phyloP scores from a whole-genome alignment of 2,329 filamentous ascomycete genomes.

The Pyricularia sp. region DNA sequence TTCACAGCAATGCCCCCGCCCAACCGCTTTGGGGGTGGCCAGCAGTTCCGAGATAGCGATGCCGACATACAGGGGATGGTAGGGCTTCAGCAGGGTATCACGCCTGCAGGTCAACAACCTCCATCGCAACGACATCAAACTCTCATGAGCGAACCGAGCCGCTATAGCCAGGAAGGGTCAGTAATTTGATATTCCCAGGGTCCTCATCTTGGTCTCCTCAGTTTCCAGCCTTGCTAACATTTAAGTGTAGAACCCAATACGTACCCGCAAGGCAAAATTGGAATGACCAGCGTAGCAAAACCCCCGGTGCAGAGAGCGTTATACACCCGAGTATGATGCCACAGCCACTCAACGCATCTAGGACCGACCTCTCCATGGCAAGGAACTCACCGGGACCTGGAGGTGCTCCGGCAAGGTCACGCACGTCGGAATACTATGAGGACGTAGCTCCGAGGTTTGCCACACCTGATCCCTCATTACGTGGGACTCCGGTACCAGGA shows the following conservation, averaged over 20 bases:
- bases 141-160: slow-evolving; percentile 57
- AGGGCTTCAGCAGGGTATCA: slow-evolving; percentile 52
- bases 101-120: slow-evolving; percentile 13
- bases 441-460: slow-evolving; percentile 87
- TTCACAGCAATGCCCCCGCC: slow-evolving; percentile 20
- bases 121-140: slow-evolving; percentile 32
- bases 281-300: slow-evolving; percentile 35
- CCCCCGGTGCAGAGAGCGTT: background rate
- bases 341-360: slow-evolving; percentile 30
- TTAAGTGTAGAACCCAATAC: slow-evolving; percentile 30
- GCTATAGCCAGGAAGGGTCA: slow-evolving; percentile 68
- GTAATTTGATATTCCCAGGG: slow-evolving; percentile 18
- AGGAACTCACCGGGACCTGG: background rate
- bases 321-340: slow-evolving; percentile 30
- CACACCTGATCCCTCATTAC: slow-evolving; percentile 10
- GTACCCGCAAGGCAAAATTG: slow-evolving; percentile 47
- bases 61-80: slow-evolving; percentile 67
- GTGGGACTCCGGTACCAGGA: slow-evolving; percentile 1
- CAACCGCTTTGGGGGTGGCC: slow-evolving; percentile 23
- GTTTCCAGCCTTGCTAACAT: background rate
- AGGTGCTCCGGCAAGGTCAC: background rate
- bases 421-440: slow-evolving; percentile 62
- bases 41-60: slow-evolving; percentile 52
- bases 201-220: background rate
- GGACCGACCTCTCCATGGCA: background rate